Evolutionary conservation across 2,329 filamentous ascomycete genomes (phyloP).

Genomic region (Daldinia sp.): DNA sequence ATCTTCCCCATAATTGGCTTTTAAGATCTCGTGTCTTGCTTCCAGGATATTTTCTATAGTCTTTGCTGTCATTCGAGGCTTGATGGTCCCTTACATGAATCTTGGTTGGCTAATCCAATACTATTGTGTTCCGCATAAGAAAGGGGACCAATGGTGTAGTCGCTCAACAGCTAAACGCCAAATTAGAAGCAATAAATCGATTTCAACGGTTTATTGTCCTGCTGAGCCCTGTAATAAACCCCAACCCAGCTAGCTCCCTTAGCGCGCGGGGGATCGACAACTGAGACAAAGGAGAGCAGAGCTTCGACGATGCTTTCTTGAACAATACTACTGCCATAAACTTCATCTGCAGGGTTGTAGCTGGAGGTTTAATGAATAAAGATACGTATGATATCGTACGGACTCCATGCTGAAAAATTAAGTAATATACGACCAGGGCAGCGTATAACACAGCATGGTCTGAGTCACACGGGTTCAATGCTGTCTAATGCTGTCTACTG

Average conservation of each 20-base stretch:
- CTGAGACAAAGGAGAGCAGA: slow-evolving; percentile 27
- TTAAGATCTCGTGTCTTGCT: slow-evolving; percentile 35
- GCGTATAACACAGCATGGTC: slow-evolving; percentile 15
- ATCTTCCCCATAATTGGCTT: slow-evolving; percentile 24
- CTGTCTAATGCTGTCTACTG: background rate
- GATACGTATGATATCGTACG: background rate
- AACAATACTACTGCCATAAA: background rate
- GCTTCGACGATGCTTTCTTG: background rate
- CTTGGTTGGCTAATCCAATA: slow-evolving; percentile 18
- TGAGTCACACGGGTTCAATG: slow-evolving; percentile 15
- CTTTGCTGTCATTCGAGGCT: slow-evolving; percentile 33
- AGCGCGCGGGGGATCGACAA: slow-evolving; percentile 23
- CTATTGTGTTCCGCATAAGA: slow-evolving; percentile 24
- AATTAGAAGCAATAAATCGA: slow-evolving; percentile 20
- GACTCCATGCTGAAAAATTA: background rate
- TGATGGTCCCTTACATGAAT: slow-evolving; percentile 21
- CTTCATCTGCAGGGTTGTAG: background rate
- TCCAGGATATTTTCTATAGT: slow-evolving; percentile 23
- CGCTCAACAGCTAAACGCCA: background rate
- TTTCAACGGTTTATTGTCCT: slow-evolving; percentile 1
- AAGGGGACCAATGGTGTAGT: slow-evolving; percentile 28
- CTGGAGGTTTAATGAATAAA: background rate
- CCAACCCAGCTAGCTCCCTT: slow-evolving; percentile 31
- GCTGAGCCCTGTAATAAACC: slow-evolving; percentile 24
- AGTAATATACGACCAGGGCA: slow-evolving; percentile 4